Conservation (phyloP, 2,329 filamentous ascomycete genomes). For the Furcasterigmium sp. region DNA sequence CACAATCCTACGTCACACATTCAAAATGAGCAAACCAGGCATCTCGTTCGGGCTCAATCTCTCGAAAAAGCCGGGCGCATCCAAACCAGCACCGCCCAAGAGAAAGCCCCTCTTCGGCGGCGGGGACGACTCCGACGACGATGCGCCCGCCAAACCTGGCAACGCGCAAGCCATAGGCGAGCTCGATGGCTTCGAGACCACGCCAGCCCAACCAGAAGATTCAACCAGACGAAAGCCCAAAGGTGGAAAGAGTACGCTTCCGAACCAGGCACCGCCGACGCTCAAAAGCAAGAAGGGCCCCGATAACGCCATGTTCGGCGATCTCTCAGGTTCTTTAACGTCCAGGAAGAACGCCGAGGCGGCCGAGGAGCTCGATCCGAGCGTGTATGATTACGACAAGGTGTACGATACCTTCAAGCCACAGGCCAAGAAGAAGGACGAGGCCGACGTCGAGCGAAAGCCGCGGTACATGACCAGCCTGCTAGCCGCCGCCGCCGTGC, state of each 20-base stretch:
- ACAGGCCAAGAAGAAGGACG: conserved; percentile 47
- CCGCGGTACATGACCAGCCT: conserved; percentile 77
- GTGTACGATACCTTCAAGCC: conserved; percentile 75
- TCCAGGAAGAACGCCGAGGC: conserved; percentile 60
- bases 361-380: conserved; percentile 63
- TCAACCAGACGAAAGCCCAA: conserved; percentile 22
- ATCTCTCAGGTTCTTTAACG: conserved; percentile 60
- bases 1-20: background rate
- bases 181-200: conserved; percentile 43
- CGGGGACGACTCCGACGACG: conserved; percentile 52
- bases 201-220: conserved; percentile 20
- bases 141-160: conserved; percentile 21
- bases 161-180: conserved; percentile 55
- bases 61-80: conserved; percentile 48
- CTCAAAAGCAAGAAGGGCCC: conserved; percentile 34
- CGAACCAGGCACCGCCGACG: conserved; percentile 33
- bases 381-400: conserved; percentile 80
- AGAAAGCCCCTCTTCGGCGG: conserved; percentile 55
- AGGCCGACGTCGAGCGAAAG: conserved; percentile 52
- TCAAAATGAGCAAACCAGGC: conserved; percentile 42
- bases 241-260: conserved; percentile 20
- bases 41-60: conserved; percentile 54
- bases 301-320: conserved; percentile 47
- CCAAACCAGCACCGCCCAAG: conserved; percentile 44
- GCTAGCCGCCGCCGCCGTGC: conserved; percentile 66